These are phyloP conservation scores for Yarrowia bubula DNA, from an alignment of 805 yeast genomes.

Conservation along the genomic window DNA sequence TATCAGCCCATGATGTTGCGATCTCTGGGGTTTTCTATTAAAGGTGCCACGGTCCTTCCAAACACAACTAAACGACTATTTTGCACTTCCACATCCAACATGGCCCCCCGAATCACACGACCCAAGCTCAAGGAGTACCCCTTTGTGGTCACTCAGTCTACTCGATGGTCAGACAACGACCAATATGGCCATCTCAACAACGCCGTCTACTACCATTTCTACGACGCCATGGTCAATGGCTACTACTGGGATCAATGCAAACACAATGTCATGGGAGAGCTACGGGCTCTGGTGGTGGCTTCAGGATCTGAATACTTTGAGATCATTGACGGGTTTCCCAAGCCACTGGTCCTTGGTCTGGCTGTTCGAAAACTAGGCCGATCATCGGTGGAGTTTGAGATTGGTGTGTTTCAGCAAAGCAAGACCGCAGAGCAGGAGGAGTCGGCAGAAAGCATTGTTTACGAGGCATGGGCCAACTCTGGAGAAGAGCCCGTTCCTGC, in stretches of 20 bases:
- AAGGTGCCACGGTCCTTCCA: not conserved
- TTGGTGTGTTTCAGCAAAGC: constrained; percentile 35
- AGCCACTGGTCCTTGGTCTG: constrained; percentile 35
- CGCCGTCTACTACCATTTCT: constrained; percentile 35
- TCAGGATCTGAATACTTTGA: constrained; percentile 35
- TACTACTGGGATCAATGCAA: constrained; percentile 28
- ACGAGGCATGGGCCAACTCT: constrained; percentile 26
- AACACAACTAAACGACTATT: not conserved
- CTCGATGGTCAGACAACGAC: constrained; percentile 37
- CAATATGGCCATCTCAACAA: constrained; percentile 37
- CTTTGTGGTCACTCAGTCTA: constrained; percentile 27
- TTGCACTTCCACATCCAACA: constrained; percentile 1
- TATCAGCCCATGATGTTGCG: constrained; percentile 19
- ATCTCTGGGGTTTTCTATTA: not conserved
- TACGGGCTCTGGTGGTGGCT: constrained; percentile 33
- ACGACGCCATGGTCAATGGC: constrained; percentile 29
- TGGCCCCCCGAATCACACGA: constrained; percentile 9
- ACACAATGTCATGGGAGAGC: constrained; percentile 30
- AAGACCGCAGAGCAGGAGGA: constrained; percentile 11
- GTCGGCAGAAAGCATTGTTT: constrained; percentile 15
- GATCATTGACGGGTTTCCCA: constrained; percentile 36
- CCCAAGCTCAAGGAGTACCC: constrained; percentile 32
- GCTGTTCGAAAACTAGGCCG: constrained; percentile 34
- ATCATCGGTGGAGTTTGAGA: constrained; percentile 36
- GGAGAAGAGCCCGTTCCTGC: constrained; percentile 28